These are phyloP conservation scores for Metschnikowia lunata DNA, from an alignment of 805 yeast species.

Conservation along the genomic window DNA sequence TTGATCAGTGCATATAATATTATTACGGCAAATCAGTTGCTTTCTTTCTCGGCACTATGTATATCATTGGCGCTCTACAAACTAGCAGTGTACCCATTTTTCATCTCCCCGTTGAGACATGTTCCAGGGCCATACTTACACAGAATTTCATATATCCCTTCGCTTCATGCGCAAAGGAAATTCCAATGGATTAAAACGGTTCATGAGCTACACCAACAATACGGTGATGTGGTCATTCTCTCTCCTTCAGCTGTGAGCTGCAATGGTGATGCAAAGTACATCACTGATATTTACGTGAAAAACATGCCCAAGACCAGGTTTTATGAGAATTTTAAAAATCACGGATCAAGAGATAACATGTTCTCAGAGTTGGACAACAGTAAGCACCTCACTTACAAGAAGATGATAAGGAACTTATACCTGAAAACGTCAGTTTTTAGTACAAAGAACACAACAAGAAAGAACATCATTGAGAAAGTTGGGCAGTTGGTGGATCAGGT, in stretches of 20 bases:
- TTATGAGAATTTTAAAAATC: conserved; percentile 58
- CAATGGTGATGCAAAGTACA: conserved; percentile 43
- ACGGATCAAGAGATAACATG: conserved; percentile 49
- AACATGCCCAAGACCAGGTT: conserved; percentile 55
- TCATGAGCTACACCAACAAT: conserved; percentile 46
- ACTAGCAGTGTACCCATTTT: conserved; percentile 43
- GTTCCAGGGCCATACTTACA: conserved; percentile 59
- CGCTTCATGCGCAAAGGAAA: conserved; percentile 42
- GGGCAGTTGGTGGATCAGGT: conserved; percentile 26
- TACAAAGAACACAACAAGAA: conserved; percentile 26
- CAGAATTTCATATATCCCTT: conserved; percentile 37
- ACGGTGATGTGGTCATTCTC: conserved; percentile 61
- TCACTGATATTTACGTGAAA: conserved; percentile 53
- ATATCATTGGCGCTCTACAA: conserved; percentile 27
- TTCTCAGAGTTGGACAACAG: conserved; percentile 51
- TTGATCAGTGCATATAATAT: neutral
- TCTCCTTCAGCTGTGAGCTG: conserved; percentile 61
- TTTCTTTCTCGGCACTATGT: conserved; percentile 1
- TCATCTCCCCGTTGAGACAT: conserved; percentile 43
- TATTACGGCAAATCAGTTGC: neutral
- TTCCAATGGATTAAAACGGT: conserved; percentile 38
- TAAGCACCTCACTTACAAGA: conserved; percentile 26
- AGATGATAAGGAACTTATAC: conserved; percentile 29
- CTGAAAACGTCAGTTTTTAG: conserved; percentile 33
- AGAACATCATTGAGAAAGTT: conserved; percentile 24